Conservation (phyloP, 495 filamentous ascomycete species). For the Hypoxylon rickii region DNA sequence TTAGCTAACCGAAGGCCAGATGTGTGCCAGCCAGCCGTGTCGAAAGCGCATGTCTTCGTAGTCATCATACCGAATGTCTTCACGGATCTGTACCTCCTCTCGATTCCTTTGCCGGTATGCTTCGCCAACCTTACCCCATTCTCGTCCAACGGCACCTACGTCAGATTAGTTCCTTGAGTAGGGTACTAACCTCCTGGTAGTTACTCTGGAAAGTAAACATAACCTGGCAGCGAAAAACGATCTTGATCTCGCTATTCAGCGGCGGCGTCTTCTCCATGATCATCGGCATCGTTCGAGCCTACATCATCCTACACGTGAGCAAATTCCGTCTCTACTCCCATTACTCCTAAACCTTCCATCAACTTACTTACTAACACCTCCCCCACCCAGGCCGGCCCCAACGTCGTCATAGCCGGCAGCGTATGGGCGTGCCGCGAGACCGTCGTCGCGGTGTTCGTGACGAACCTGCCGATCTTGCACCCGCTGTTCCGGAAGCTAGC, state of each 20-base stretch:
- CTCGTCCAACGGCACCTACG: background rate
- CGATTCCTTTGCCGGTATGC: slow-evolving; percentile 56
- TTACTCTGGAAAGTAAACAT: slow-evolving; percentile 54
- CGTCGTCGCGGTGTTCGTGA: slow-evolving; percentile 58
- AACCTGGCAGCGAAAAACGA: slow-evolving; percentile 48
- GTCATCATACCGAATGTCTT: slow-evolving; percentile 52
- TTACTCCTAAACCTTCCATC: background rate
- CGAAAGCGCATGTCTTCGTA: slow-evolving; percentile 50
- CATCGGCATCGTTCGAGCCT: slow-evolving; percentile 53
- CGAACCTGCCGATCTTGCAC: slow-evolving; percentile 59
- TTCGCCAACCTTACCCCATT: background rate
- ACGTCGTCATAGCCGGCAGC: slow-evolving; percentile 11
- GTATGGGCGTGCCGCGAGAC: slow-evolving; percentile 58
- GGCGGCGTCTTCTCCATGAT: slow-evolving; percentile 56
- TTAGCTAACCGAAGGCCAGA: slow-evolving; percentile 49
- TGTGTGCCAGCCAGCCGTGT: slow-evolving; percentile 17
- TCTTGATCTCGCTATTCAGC: slow-evolving; percentile 53
- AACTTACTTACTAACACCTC: background rate
- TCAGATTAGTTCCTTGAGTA: background rate
- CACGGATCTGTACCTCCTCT: slow-evolving; percentile 58
- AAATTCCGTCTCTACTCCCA: background rate
- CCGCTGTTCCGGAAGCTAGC: slow-evolving; percentile 46
- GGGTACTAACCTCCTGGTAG: slow-evolving; percentile 1
- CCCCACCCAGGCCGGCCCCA: slow-evolving; percentile 42
- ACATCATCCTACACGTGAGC: slow-evolving; percentile 53